Conservation (phyloP, 768 basidiomycete species). For the Leccinellum rugosiceps region DNA sequence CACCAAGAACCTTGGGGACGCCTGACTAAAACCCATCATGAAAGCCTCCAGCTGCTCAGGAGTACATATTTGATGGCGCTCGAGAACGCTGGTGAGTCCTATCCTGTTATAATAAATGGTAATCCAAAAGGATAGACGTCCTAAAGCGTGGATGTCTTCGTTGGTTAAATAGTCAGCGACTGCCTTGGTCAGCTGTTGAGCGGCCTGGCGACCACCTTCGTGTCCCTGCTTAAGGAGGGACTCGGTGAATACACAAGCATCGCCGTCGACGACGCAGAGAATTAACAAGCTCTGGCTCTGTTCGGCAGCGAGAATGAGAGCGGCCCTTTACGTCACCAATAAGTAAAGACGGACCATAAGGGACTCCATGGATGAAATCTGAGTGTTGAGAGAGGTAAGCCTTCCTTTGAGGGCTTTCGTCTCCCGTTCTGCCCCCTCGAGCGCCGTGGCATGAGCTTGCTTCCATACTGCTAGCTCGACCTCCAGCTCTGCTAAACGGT, state of each 20-base stretch:
- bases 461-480: conserved; percentile 69
- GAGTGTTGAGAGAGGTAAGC: conserved; percentile 59
- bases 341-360: conserved; percentile 36
- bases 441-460: conserved; percentile 59
- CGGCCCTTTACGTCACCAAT: not conserved
- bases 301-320: conserved; percentile 6
- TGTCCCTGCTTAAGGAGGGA: conserved; percentile 60
- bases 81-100: conserved; percentile 49
- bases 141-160: conserved; percentile 59
- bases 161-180: conserved; percentile 66
- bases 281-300: conserved; percentile 68
- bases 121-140: conserved; percentile 73
- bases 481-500: conserved; percentile 63
- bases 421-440: conserved; percentile 63
- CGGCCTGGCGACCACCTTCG: conserved; percentile 57
- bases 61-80: conserved; percentile 53
- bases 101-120: conserved; percentile 67
- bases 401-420: conserved; percentile 66
- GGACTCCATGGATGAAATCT: conserved; percentile 56
- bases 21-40: conserved; percentile 66
- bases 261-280: conserved; percentile 72
- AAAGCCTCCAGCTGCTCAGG: conserved; percentile 70
- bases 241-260: conserved; percentile 62
- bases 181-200: conserved; percentile 61
- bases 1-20: conserved; percentile 66